A percentile compares a stretch with the other conserved stretches of the same genome.
phyloP scores from a whole-genome alignment of 495 filamentous ascomycete genomes.

The Recurvomyces mirabilis region DNA sequence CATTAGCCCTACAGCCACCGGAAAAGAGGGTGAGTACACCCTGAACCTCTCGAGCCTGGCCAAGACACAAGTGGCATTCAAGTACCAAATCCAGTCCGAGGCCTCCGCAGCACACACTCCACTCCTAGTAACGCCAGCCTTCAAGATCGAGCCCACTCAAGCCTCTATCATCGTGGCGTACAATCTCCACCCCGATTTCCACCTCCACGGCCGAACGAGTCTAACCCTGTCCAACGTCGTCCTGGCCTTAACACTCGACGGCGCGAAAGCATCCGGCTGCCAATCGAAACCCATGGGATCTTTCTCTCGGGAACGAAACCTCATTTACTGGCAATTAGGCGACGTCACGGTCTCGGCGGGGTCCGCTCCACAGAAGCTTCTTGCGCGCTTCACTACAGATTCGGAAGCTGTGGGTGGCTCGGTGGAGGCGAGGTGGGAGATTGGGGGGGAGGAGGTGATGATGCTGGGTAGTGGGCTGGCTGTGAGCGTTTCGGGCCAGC shows the following conservation, averaged over 20 bases:
- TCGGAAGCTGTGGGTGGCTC: conserved; percentile 61
- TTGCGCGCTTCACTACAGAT: conserved; percentile 72
- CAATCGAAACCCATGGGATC: conserved; percentile 65
- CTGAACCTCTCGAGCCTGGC: conserved; percentile 59
- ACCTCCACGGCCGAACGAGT: conserved; percentile 27
- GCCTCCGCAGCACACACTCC: conserved; percentile 57
- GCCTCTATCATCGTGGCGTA: conserved; percentile 76
- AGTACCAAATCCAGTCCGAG: conserved; percentile 83
- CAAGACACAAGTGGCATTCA: conserved; percentile 75
- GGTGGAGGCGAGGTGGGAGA: conserved; percentile 76
- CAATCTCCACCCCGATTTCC: conserved; percentile 65
- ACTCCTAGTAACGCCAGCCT: conserved; percentile 63
- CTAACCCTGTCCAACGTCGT: conserved; percentile 69
- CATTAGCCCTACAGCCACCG: conserved; percentile 56
- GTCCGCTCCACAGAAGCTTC: conserved; percentile 49
- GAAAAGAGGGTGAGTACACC: conserved; percentile 71
- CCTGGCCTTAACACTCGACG: conserved; percentile 71
- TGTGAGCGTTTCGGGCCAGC: conserved; percentile 40
- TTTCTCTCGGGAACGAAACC: conserved; percentile 76
- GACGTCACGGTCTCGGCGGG: conserved; percentile 57
- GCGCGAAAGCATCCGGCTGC: conserved; percentile 45
- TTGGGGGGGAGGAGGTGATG: conserved; percentile 40
- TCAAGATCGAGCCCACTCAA: conserved; percentile 74
- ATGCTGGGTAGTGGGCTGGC: conserved; percentile 45
- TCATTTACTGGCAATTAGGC: conserved; percentile 80